Percentiles rank a stretch among this genome's conserved stretches.
These are phyloP conservation scores for Lantana camara DNA, from an alignment of 257 asterid species.

Conservation along the genomic window DNA sequence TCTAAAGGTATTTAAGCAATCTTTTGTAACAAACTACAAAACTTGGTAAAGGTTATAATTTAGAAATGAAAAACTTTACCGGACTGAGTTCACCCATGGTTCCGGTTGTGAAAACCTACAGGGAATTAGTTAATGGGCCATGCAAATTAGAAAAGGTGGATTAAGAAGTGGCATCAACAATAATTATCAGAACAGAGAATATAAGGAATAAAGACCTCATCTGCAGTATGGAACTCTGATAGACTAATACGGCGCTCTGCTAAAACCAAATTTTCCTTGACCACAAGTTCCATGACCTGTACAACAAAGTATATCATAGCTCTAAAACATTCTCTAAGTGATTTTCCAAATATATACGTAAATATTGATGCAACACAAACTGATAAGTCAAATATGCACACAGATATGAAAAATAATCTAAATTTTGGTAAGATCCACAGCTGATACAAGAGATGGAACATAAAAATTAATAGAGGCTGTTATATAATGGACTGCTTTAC, in stretches of 20 bases:
- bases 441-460: neutral
- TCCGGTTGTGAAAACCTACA: constrained; percentile 66
- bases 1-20: neutral
- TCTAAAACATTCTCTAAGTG: neutral
- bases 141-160: constrained; percentile 3
- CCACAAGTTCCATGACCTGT: constrained; percentile 71
- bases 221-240: constrained; percentile 83
- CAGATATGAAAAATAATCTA: neutral
- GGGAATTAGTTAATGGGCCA: neutral
- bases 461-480: neutral
- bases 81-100: constrained; percentile 86
- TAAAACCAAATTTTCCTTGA: constrained; percentile 50
- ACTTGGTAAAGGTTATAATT: neutral
- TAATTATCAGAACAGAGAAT: neutral
- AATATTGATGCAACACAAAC: neutral
- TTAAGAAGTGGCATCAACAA: constrained; percentile 17
- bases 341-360: constrained; percentile 5
- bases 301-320: constrained; percentile 8
- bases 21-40: neutral
- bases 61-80: constrained; percentile 37
- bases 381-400: neutral
- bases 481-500: neutral
- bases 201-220: constrained; percentile 54
- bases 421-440: neutral
- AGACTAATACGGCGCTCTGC: constrained; percentile 69